Conservation (phyloP, 139 green algal genomes). For the Axilococcus clingmanii region DNA sequence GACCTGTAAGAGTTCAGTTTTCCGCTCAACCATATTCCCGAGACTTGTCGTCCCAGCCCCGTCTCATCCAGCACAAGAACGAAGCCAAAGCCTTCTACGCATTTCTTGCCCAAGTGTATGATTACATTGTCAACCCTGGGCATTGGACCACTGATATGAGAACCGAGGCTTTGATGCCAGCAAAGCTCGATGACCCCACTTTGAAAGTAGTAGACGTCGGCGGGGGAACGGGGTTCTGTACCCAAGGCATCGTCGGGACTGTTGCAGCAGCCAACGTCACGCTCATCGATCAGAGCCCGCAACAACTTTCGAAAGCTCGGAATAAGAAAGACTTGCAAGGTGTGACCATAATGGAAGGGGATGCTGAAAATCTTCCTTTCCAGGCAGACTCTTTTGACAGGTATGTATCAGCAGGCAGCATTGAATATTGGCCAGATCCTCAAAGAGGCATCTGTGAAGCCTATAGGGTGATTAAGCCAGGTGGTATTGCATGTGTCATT, state of each 20-base stretch:
- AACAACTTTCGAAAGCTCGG: constrained; percentile 86
- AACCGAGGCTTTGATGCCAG: constrained; percentile 67
- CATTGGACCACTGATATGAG: constrained; percentile 95
- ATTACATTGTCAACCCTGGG: constrained; percentile 78
- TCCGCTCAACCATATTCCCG: no score
- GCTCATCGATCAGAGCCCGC: constrained; percentile 86
- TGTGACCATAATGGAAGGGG: constrained; percentile 87
- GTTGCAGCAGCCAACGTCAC: constrained; percentile 80
- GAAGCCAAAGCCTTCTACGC: constrained; percentile 87
- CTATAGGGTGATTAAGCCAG: constrained; percentile 87
- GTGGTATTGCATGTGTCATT: constrained; percentile 85
- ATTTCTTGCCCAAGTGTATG: constrained; percentile 82
- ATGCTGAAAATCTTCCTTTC: constrained; percentile 91
- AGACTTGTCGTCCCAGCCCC: no score
- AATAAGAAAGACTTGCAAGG: constrained; percentile 75
- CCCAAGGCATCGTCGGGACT: constrained; percentile 53
- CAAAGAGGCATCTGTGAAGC: constrained; percentile 46
- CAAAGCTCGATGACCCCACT: constrained; percentile 59
- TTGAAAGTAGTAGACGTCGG: constrained; percentile 90
- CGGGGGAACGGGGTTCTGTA: constrained; percentile 90
- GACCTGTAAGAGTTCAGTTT: no score
- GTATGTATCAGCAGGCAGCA: constrained; percentile 85
- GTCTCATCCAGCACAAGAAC: constrained; percentile 87
- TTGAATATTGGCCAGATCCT: constrained; percentile 88
- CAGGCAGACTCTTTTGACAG: constrained; percentile 77